Evolutionary conservation across 2,329 filamentous ascomycete genomes (phyloP).

Genomic region (Xylaria sp.): DNA sequence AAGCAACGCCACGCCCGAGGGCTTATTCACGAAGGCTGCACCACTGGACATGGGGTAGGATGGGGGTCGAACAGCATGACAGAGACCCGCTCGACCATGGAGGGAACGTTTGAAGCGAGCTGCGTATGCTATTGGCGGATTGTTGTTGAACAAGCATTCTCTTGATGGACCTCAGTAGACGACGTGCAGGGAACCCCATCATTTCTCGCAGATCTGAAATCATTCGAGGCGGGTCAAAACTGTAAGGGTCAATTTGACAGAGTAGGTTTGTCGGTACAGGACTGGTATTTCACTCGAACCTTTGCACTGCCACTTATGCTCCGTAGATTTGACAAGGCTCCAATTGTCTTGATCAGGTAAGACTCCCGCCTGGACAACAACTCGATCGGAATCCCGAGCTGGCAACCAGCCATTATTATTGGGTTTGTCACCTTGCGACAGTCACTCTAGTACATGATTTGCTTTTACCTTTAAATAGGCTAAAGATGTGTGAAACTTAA

Average conservation of each 20-base stretch:
- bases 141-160: constrained; percentile 17
- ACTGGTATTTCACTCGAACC: constrained; percentile 7
- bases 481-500: background rate
- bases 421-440: background rate
- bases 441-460: constrained; percentile 7
- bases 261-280: constrained; percentile 12
- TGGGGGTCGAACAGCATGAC: constrained; percentile 37
- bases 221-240: constrained; percentile 13
- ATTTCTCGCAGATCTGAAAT: constrained; percentile 18
- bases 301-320: constrained; percentile 22
- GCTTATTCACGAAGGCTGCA: constrained; percentile 31
- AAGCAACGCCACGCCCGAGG: constrained; percentile 33
- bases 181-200: constrained; percentile 27
- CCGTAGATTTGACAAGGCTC: constrained; percentile 19
- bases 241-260: constrained; percentile 3
- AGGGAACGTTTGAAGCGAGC: constrained; percentile 26
- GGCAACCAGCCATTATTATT: background rate
- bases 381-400: constrained; percentile 11
- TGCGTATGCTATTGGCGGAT: constrained; percentile 22
- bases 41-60: constrained; percentile 33
- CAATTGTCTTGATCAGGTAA: constrained; percentile 27
- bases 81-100: constrained; percentile 30
- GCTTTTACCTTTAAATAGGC: background rate
- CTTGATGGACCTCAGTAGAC: constrained; percentile 24
- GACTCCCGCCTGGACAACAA: constrained; percentile 18